Percentiles rank a stretch among this genome's conserved stretches.
phyloP scores from a whole-genome alignment of 1,284 basidiomycete genomes.

The Lignosus rhinocerotis region DNA sequence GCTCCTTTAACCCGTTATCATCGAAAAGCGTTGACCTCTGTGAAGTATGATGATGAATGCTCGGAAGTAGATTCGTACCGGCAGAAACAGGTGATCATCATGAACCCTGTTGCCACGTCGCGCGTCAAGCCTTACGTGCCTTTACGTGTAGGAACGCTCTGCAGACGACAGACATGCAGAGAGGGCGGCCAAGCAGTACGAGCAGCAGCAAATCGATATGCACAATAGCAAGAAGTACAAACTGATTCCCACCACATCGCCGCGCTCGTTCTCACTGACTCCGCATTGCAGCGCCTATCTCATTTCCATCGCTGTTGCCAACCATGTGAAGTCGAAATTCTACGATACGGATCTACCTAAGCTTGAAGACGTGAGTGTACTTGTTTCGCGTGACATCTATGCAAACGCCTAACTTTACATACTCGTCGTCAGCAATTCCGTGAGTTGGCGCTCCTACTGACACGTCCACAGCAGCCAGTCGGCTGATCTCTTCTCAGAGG shows the following conservation, averaged over 20 bases:
- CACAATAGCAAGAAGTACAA: slow-evolving; percentile 77
- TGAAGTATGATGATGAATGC: slow-evolving; percentile 78
- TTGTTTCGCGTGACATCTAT: neutral
- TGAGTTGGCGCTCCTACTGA: slow-evolving; percentile 37
- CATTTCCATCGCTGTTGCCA: slow-evolving; percentile 67
- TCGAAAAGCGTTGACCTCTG: slow-evolving; percentile 10
- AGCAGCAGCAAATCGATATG: slow-evolving; percentile 76
- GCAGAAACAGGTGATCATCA: slow-evolving; percentile 65
- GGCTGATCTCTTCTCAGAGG: slow-evolving; percentile 44
- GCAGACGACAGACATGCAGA: slow-evolving; percentile 76
- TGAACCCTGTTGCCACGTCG: slow-evolving; percentile 5
- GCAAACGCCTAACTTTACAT: slow-evolving; percentile 5
- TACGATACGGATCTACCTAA: slow-evolving; percentile 65
- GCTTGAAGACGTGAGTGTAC: slow-evolving; percentile 66
- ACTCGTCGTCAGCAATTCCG: slow-evolving; percentile 56
- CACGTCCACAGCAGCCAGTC: slow-evolving; percentile 1
- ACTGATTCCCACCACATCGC: neutral
- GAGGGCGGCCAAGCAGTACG: slow-evolving; percentile 68
- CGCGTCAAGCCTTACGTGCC: neutral
- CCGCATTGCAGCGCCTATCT: slow-evolving; percentile 57
- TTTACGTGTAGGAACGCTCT: slow-evolving; percentile 52
- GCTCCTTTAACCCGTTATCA: neutral
- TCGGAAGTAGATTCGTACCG: slow-evolving; percentile 66
- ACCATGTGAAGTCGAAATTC: slow-evolving; percentile 67
- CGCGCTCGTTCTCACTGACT: neutral